Evolutionary conservation across 2,329 filamentous ascomycete genomes (phyloP).

Genomic region (Diaporthe citriasiana): DNA sequence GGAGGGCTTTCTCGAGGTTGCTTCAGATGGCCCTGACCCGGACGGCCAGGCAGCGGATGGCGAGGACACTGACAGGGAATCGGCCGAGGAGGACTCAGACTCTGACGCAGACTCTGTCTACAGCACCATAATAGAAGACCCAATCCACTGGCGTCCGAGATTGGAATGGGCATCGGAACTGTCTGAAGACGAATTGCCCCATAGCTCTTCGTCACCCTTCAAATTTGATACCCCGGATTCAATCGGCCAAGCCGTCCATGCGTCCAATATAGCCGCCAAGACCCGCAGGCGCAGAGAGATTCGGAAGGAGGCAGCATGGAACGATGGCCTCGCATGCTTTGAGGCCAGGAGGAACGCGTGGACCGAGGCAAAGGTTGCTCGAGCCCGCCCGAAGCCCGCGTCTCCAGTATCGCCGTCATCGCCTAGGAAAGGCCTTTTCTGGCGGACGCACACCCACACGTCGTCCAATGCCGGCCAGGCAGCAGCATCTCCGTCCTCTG

Average conservation of each 20-base stretch:
- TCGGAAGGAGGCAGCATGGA: slow-evolving; percentile 80
- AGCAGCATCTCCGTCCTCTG: slow-evolving; percentile 42
- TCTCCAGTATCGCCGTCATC: slow-evolving; percentile 58
- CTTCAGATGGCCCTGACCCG: slow-evolving; percentile 31
- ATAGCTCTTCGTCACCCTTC: slow-evolving; percentile 59
- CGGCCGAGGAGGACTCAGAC: slow-evolving; percentile 57
- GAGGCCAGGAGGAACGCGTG: slow-evolving; percentile 83
- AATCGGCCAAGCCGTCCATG: slow-evolving; percentile 58
- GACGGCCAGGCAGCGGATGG: slow-evolving; percentile 33
- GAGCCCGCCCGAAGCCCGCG: slow-evolving; percentile 63
- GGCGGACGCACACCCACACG: slow-evolving; percentile 56
- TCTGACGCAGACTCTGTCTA: slow-evolving; percentile 66
- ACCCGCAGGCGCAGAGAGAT: slow-evolving; percentile 69
- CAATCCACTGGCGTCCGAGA: slow-evolving; percentile 63
- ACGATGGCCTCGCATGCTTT: slow-evolving; percentile 86
- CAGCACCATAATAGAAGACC: slow-evolving; percentile 70
- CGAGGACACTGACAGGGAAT: slow-evolving; percentile 53
- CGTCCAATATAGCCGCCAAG: slow-evolving; percentile 62
- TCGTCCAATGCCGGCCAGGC: slow-evolving; percentile 54
- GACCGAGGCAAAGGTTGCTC: slow-evolving; percentile 80
- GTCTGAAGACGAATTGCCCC: slow-evolving; percentile 62
- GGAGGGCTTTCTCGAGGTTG: slow-evolving; percentile 38
- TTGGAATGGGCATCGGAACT: slow-evolving; percentile 71
- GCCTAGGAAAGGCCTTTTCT: slow-evolving; percentile 64
- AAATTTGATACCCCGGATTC: slow-evolving; percentile 66